Evolutionary conservation across 768 basidiomycete species (phyloP), one percentile per base, ranked within the genome.

Genomic region (Butyriboletus loyo): DNA sequence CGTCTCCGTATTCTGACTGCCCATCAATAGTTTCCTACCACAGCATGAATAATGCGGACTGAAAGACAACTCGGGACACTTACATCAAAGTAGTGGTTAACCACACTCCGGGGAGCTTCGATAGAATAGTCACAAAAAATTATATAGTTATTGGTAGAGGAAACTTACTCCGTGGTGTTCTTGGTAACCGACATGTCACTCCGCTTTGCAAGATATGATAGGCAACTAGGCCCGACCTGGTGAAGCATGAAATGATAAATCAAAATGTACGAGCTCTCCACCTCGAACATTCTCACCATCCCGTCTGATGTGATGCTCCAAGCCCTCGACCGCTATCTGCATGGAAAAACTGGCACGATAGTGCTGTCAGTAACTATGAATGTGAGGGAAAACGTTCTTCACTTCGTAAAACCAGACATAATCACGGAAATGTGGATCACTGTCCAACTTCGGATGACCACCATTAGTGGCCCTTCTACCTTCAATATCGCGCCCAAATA

Each of bases 231-330:
- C 92, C 92, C 22, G 92, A 91, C 89, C 86, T 88, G 43, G 49
- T 1, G 28, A 44, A 40, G 6, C 14, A 48, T 15, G 14, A 34
- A 27, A 27, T 14, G n/a, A 41, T 11, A 24, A 30, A 7, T 45
- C 39, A 45, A 40, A 6, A 15, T 21, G 19, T 9, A 25, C 8
- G 9, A 31, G 22, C 8, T 32, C 14, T 24, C 22, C 19, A 15
- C 24, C 14, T 28, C 15, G 7, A 35, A 22, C 2, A 41, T 31
- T 57, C 78, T 71, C 64, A 87, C 95, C 96, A 99, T 60, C 97
- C 97, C 55, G 95, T 98, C 70, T 99, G 97, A 72, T 99, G 97
- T 6, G 94, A 97, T 3, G 96, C 97, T 36, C 97, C 97, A 13
- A 99, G 79, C 19, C 97, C 97, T 52, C 85, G 82, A 19, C 97